These are phyloP conservation scores for Pichia sp. DNA, from an alignment of 1,139 yeast genomes.

Conservation along the genomic window DNA sequence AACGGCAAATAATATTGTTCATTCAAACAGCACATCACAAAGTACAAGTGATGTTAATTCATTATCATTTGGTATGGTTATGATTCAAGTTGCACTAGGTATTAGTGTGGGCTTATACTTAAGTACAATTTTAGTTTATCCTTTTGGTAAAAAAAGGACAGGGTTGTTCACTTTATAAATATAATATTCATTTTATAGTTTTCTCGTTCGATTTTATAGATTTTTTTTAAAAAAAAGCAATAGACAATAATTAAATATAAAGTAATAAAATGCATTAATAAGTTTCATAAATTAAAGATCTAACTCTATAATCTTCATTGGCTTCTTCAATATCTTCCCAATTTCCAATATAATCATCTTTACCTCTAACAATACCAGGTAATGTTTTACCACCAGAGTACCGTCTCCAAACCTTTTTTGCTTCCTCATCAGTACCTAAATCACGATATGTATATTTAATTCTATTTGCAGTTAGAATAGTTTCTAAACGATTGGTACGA, in stretches of 20 bases:
- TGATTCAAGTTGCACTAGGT: slow-evolving; percentile 91
- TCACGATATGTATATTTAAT: slow-evolving; percentile 67
- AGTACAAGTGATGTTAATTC: slow-evolving; percentile 27
- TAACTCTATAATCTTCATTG: slow-evolving; percentile 71
- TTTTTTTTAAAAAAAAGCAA: neutral
- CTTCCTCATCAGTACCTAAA: slow-evolving; percentile 82
- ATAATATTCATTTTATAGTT: neutral
- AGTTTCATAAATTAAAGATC: slow-evolving; percentile 48
- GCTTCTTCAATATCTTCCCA: slow-evolving; percentile 79
- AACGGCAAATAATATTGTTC: slow-evolving; percentile 66
- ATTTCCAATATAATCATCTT: slow-evolving; percentile 75
- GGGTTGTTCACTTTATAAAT: slow-evolving; percentile 72
- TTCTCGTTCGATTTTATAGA: neutral
- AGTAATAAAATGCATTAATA: slow-evolving; percentile 21
- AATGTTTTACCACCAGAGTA: slow-evolving; percentile 65
- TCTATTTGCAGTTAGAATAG: slow-evolving; percentile 71
- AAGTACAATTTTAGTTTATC: slow-evolving; percentile 83
- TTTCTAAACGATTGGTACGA: slow-evolving; percentile 71
- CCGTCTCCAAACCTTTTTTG: slow-evolving; percentile 81
- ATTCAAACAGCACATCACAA: slow-evolving; percentile 26
- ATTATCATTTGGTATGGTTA: slow-evolving; percentile 68
- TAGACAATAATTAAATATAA: neutral
- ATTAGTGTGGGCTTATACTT: slow-evolving; percentile 91
- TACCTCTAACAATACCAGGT: slow-evolving; percentile 92
- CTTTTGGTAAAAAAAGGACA: slow-evolving; percentile 81